phyloP scores from a whole-genome alignment of 192 early-diverging fungal genomes.

The Coemansia reversa region DNA sequence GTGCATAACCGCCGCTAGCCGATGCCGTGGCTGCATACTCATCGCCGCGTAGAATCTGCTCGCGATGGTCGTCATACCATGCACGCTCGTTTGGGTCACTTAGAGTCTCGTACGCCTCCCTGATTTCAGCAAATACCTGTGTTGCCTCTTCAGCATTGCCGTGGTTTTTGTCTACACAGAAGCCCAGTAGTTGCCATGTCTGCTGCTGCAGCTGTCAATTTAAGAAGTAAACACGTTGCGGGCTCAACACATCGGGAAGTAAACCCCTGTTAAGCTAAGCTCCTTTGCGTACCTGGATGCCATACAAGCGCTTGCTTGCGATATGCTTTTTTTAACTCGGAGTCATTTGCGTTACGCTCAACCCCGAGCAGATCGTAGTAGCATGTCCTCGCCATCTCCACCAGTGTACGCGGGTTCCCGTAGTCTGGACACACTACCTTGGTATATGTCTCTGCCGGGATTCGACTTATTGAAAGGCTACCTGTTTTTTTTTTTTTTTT shows the following conservation, averaged over 20 bases:
- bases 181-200: slow-evolving; percentile 2
- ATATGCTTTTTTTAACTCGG: slow-evolving; percentile 90
- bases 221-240: neutral
- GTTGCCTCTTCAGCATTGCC: slow-evolving; percentile 84
- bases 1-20: slow-evolving; percentile 36
- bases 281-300: slow-evolving; percentile 65
- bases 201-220: neutral
- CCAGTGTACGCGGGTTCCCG: neutral
- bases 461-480: neutral
- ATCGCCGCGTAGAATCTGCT: slow-evolving; percentile 86
- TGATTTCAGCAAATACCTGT: slow-evolving; percentile 82
- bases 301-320: slow-evolving; percentile 71
- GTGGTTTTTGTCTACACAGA: slow-evolving; percentile 84
- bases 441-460: neutral
- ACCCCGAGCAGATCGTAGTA: slow-evolving; percentile 91
- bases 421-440: too few species aligned
- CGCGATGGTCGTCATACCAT: slow-evolving; percentile 94
- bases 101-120: slow-evolving; percentile 91
- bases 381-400: slow-evolving; percentile 64
- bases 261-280: neutral
- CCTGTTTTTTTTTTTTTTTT: neutral
- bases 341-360: slow-evolving; percentile 64
- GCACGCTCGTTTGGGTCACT: slow-evolving; percentile 91
- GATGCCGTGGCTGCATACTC: slow-evolving; percentile 32
- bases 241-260: neutral